Conservation (phyloP, 2,329 filamentous ascomycete genomes). For the Thelonectria rubi region DNA sequence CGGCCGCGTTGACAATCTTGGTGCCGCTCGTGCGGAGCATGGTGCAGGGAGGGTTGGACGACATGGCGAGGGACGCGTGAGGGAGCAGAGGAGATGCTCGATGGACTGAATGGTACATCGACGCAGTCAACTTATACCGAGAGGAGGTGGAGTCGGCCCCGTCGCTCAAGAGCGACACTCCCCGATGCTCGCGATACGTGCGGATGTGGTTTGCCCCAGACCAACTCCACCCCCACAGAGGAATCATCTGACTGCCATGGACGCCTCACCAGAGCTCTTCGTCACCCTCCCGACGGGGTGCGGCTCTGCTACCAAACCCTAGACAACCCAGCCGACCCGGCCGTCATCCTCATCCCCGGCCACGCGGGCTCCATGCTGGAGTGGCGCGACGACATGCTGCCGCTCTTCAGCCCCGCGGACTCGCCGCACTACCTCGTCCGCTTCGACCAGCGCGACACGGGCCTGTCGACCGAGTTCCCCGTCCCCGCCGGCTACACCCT, state of each 20-base stretch:
- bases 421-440: conserved; percentile 34
- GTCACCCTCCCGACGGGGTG: conserved; percentile 38
- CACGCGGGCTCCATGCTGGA: conserved; percentile 39
- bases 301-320: conserved; percentile 45
- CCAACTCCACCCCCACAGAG: neutral
- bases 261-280: conserved; percentile 39
- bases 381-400: conserved; percentile 35
- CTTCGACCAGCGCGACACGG: conserved; percentile 40
- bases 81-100: neutral
- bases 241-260: conserved; percentile 23
- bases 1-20: conserved; percentile 55
- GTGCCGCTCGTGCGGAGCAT: conserved; percentile 46
- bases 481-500: conserved; percentile 39
- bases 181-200: conserved; percentile 23
- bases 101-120: neutral
- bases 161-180: conserved; percentile 35
- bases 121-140: neutral
- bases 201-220: neutral
- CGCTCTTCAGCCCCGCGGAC: conserved; percentile 27
- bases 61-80: neutral
- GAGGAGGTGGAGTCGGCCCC: conserved; percentile 6
- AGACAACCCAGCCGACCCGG: conserved; percentile 37
- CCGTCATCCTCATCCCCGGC: conserved; percentile 39
- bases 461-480: conserved; percentile 39
- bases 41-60: conserved; percentile 34